Evolutionary conservation across 2,329 filamentous ascomycete genomes (phyloP), one percentile per base, ranked within the genome.

Genomic region (Iodosphaeria phyllophila): DNA sequence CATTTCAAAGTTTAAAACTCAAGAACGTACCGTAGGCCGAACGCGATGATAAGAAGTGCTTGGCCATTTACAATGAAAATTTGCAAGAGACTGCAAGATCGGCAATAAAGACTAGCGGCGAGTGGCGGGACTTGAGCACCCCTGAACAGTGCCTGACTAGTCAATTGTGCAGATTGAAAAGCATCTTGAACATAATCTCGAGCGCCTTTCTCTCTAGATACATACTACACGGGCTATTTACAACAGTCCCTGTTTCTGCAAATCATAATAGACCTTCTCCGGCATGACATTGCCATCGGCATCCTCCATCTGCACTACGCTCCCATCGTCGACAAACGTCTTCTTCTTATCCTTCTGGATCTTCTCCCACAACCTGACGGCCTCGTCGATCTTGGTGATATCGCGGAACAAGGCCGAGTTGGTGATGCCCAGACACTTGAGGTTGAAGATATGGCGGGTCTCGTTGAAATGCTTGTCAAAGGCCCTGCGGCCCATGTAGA

Each of bases 401-500:
- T 98, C 91, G 25, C 89, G 61, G 60, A 93, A 98, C 10, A 98
- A 58, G 15, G 74, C 74, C 2, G 83, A 83, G 43, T 91, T 89
- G 6, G 75, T 91, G 44, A 98, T 89, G 12, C 91, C 91, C 25
- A 98, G 55, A 43, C 86, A 92, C 48, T 91, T 89, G 36, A 98
- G 55, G 1, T 89, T 89, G 44, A 92, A 89, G 24, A 95, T 77
- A 44, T 98, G 89, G 26, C 83, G 62, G 6, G 79, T 73, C 49
- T 98, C 89, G 37, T 84, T 91, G 54, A 98, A 98, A 48, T 98
- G 89, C 58, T 98, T 98, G 46, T 98, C 89, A 40, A 93, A 98
- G 1, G 84, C 84, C 24, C 89, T 70, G 13, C 89, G 67, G 10
- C 89, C 89, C 77, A 92, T 93, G 56, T 95, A 95, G n/a, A 93